Evolutionary conservation across 805 yeast genomes (phyloP).

Genomic region (Isabelozyma rhagii): DNA sequence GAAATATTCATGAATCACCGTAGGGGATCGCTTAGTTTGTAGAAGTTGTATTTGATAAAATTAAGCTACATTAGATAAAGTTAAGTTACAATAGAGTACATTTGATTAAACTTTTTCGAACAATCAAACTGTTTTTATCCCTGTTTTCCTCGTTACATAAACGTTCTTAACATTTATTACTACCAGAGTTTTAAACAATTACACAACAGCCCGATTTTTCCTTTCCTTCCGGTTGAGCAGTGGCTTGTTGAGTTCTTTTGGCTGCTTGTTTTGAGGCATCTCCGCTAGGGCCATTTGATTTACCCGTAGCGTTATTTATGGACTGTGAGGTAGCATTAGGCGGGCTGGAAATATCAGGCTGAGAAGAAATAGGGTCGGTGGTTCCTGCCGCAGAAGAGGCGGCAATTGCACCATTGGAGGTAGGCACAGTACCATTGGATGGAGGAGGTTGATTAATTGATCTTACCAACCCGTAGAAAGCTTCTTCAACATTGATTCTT

Average conservation of each 20-base stretch:
- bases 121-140: too few relatives aligned
- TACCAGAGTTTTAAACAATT: constrained; percentile 18
- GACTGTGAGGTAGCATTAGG: neutral
- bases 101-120: too few relatives aligned
- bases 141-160: neutral
- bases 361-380: neutral
- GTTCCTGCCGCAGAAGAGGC: constrained; percentile 4
- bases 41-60: too few relatives aligned
- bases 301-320: neutral
- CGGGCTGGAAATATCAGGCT: neutral
- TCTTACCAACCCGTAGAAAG: constrained; percentile 68
- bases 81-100: too few relatives aligned
- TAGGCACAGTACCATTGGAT: neutral
- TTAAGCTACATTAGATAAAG: too few relatives aligned
- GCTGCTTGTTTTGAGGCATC: constrained; percentile 1
- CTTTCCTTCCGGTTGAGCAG: constrained; percentile 16
- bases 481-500: constrained; percentile 84
- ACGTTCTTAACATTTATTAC: too few relatives aligned
- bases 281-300: neutral
- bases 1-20: too few relatives aligned
- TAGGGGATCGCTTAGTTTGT: too few relatives aligned
- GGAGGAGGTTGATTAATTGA: constrained; percentile 26
- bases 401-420: neutral
- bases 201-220: constrained; percentile 37
- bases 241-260: constrained; percentile 10